Evolutionary conservation across 2,329 filamentous ascomycete species (phyloP), one percentile per base, ranked within the genome.

Genomic region (Sclerotinia glacialis): DNA sequence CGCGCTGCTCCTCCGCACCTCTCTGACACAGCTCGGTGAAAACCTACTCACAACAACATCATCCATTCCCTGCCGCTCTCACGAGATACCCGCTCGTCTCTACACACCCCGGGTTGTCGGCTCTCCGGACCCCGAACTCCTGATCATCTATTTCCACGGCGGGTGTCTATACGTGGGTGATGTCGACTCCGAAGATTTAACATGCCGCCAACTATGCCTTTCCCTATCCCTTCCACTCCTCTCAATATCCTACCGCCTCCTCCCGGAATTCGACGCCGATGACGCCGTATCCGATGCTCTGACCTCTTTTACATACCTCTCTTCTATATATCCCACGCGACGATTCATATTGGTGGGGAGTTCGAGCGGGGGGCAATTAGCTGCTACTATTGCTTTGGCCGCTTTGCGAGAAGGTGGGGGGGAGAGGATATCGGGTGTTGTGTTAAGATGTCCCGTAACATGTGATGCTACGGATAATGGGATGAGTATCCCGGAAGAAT

Each of bases 401-500:
- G 16, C 73, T 67, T 26, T 67, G n/a, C 23, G n/a, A 14, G 37
- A 34, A 21, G n/a, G 21, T 6, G 12, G 18, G 23, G 42, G 28
- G 3, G 6, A 2, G 26, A 34, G 50, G 9, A 67, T 81, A 4
- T 68, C 78, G 31, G 82, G 81, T 18, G 74, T 82, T 5, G 68
- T 83, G 5, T 74, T 83, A n/a, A 77, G 82, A 60, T 80, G 81
- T 26, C 82, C 82, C 1, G 82, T 84, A 31, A 82, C 80, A 3
- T 79, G 77, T 64, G 81, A 83, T 71, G 77, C 78, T 21, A 79
- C 78, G 37, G 77, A 76, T 26, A 77, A 76, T 23, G 64, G 67
- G 0, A 74, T 75, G 6, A 78, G 77, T 56, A 74, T 83, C 5
- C 81, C 80, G 0, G 68, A 73, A 23, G 55, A 65, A 7, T 72